Base-by-base conservation (phyloP, 225 moss, liverwort and hornwort species). In the Asterella californica region DNA sequence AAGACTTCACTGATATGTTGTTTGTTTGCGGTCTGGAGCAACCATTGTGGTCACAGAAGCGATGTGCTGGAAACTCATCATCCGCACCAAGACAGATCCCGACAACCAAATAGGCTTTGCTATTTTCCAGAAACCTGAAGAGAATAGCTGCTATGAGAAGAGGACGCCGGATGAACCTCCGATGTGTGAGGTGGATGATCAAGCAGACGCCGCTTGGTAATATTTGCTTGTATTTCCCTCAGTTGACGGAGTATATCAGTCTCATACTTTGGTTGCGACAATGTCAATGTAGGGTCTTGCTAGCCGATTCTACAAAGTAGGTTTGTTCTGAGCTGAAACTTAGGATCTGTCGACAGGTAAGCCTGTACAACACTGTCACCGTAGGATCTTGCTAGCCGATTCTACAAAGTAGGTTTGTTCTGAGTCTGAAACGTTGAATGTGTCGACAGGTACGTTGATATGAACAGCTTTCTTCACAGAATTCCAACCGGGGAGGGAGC, bases 141-240 rank as follows among this genome's bases (percentile, higher is more conserved):
- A 84, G 30, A 94, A 96, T 64, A 79, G 69, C 75, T 83, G 88
- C 33, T 96, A 92, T 21, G 86, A 96, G 49, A 86, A 75, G 22
- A 85, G 90, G 53, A 77, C 75, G 74, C 78, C 68, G 45, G 87
- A 91, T 67, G 79, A 81, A 76, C 92, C 94, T 81, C 90, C 87
- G 42, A 91, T 96, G 81, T 96, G 92, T 71, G 53, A 89, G 72
- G 27, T 66, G 4, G 92, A 94, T 87, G 87, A 96, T 76, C 82
- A 85, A 53, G 62, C 91, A n/a, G 85, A 92, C 85, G 92, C 94
- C 81, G 94, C 92, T 67, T 96, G 94, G 94, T 96, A 87, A 83
- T 9, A n/a, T 77, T 67, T 67, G 38, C 21, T 62, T 59, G 32
- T 11, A 25, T 42, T 14, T 22, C 27, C 52, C 71, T 47, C 17